These are phyloP conservation scores for Apiospora aurea DNA, from an alignment of 2,329 filamentous ascomycete species.

Conservation along the genomic window DNA sequence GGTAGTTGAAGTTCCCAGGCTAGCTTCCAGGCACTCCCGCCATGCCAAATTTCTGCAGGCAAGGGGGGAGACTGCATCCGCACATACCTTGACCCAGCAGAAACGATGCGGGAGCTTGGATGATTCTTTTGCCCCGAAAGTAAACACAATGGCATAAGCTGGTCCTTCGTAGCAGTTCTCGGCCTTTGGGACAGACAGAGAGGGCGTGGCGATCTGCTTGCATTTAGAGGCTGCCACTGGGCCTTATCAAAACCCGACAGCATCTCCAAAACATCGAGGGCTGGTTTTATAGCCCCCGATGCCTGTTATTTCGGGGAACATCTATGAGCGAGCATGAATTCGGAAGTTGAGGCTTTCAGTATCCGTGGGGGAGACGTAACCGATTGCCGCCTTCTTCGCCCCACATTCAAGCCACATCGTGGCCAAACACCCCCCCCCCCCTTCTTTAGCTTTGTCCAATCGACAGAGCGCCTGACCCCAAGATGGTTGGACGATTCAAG, in stretches of 20 bases:
- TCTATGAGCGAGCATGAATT: neutral
- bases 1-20: too few relatives aligned
- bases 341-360: neutral
- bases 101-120: too few relatives aligned
- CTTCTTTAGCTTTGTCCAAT: slow-evolving; percentile 6
- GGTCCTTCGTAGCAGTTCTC: neutral
- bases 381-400: neutral
- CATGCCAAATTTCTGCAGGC: neutral
- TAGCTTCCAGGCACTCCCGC: neutral
- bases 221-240: neutral
- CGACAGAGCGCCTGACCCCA: neutral
- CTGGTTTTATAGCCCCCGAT: neutral
- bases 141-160: neutral
- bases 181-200: neutral
- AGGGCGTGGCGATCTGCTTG: neutral
- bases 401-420: slow-evolving; percentile 20
- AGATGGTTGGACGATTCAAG: slow-evolving; percentile 14
- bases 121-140: too few relatives aligned
- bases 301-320: neutral
- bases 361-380: slow-evolving; percentile 3
- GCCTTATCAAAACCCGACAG: neutral
- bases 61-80: neutral
- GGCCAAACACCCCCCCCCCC: neutral
- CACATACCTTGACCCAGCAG: neutral
- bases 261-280: neutral